These are phyloP conservation scores for Paraphaeosphaeria sporulosa DNA, from an alignment of 2,329 filamentous ascomycete species.

Conservation along the genomic window DNA sequence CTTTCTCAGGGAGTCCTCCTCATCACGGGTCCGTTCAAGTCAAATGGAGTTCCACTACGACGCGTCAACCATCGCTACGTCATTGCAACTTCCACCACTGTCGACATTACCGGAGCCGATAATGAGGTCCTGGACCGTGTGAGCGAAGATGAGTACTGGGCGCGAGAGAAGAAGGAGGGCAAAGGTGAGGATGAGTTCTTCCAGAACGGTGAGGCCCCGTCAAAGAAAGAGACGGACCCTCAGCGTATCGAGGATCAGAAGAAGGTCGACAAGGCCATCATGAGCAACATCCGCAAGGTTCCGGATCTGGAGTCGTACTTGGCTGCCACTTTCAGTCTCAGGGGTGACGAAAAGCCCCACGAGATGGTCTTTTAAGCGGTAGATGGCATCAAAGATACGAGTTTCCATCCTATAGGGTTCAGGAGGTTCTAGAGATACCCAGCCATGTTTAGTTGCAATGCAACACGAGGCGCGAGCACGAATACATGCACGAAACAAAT, in stretches of 20 bases:
- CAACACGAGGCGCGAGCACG: neutral
- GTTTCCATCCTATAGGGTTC: neutral
- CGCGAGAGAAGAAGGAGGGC: constrained; percentile 90
- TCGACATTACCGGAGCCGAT: constrained; percentile 85
- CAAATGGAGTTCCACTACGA: constrained; percentile 97
- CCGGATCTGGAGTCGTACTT: constrained; percentile 92
- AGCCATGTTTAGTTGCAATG: neutral
- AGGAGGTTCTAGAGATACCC: constrained; percentile 5
- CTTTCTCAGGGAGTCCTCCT: constrained; percentile 96
- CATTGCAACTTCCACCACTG: constrained; percentile 84
- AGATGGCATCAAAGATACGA: neutral
- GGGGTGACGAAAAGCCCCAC: constrained; percentile 98
- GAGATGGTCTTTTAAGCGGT: constrained; percentile 89
- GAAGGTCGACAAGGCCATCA: constrained; percentile 92
- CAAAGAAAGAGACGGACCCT: constrained; percentile 91
- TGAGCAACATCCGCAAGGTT: constrained; percentile 97
- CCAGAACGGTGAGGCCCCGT: constrained; percentile 93
- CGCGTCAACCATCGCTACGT: constrained; percentile 91
- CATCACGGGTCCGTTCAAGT: constrained; percentile 99
- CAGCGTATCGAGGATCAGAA: constrained; percentile 97
- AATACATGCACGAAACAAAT: too few species aligned
- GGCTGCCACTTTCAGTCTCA: constrained; percentile 91
- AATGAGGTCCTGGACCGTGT: constrained; percentile 76
- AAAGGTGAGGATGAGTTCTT: constrained; percentile 97
- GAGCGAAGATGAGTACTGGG: constrained; percentile 85